Conservation (phyloP, 1,139 yeast genomes). For the Pichia sp. region DNA sequence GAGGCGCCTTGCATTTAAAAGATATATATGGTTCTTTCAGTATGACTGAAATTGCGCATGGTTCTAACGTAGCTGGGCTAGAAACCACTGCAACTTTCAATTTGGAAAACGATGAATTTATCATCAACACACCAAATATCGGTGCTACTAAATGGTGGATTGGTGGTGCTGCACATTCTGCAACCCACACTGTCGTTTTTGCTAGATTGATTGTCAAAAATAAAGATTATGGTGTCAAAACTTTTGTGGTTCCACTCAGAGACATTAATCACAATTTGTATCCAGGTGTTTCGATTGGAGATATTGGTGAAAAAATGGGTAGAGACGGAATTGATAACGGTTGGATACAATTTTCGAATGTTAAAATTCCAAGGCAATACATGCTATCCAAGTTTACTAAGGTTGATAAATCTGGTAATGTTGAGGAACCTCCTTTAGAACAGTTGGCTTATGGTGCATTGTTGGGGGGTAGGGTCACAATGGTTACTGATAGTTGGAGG, state of each 20-base stretch:
- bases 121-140: slow-evolving; percentile 77
- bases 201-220: slow-evolving; percentile 79
- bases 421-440: slow-evolving; percentile 69
- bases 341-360: slow-evolving; percentile 84
- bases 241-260: slow-evolving; percentile 83
- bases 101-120: slow-evolving; percentile 53
- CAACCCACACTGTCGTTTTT: slow-evolving; percentile 74
- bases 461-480: slow-evolving; percentile 79
- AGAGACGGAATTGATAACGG: slow-evolving; percentile 87
- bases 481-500: slow-evolving; percentile 82
- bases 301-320: slow-evolving; percentile 93
- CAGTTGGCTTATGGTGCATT: slow-evolving; percentile 84
- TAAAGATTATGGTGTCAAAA: slow-evolving; percentile 84
- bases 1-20: slow-evolving; percentile 59
- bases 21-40: slow-evolving; percentile 85
- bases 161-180: slow-evolving; percentile 94
- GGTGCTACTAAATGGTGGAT: slow-evolving; percentile 99
- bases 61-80: slow-evolving; percentile 86
- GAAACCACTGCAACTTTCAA: slow-evolving; percentile 89
- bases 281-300: slow-evolving; percentile 82
- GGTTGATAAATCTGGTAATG: slow-evolving; percentile 63
- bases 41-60: slow-evolving; percentile 93
- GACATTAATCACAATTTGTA: slow-evolving; percentile 59
- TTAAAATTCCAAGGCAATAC: slow-evolving; percentile 73
- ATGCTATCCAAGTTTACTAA: slow-evolving; percentile 78